Conservation (phyloP, 2,329 filamentous ascomycete species). For the Herpotrichia juniperi region DNA sequence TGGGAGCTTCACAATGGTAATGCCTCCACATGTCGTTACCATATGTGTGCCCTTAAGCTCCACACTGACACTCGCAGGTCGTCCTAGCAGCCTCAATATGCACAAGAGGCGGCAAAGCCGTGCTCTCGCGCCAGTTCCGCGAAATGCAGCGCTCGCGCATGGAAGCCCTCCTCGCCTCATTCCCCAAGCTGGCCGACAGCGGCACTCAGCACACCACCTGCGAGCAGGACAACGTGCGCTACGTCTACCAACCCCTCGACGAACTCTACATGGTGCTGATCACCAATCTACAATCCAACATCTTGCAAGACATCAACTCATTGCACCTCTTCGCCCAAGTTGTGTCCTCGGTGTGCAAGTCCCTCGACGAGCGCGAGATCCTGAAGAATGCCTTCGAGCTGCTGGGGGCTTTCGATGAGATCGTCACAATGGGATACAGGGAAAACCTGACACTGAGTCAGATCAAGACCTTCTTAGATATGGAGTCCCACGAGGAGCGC, state of each 20-base stretch:
- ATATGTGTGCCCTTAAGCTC: background rate
- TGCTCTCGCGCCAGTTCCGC: slow-evolving; percentile 95
- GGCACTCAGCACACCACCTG: slow-evolving; percentile 97
- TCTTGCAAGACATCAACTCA: slow-evolving; percentile 98
- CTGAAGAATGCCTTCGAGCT: slow-evolving; percentile 93
- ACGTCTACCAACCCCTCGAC: slow-evolving; percentile 98
- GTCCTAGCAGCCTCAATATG: slow-evolving; percentile 99
- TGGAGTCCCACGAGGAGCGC: slow-evolving; percentile 98
- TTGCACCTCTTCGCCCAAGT: slow-evolving; percentile 98
- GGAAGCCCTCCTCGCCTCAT: slow-evolving; percentile 93
- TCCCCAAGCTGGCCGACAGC: slow-evolving; percentile 95
- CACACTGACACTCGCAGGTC: slow-evolving; percentile 65
- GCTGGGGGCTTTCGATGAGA: slow-evolving; percentile 94
- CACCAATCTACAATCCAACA: slow-evolving; percentile 99
- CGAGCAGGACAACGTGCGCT: slow-evolving; percentile 99
- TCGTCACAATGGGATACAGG: slow-evolving; percentile 92
- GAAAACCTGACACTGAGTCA: slow-evolving; percentile 96
- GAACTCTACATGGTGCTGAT: slow-evolving; percentile 99
- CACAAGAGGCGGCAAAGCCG: slow-evolving; percentile 96
- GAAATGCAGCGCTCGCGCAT: slow-evolving; percentile 97
- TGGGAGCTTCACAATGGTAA: background rate
- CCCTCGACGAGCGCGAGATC: slow-evolving; percentile 93
- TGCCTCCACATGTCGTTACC: background rate
- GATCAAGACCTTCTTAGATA: slow-evolving; percentile 99
- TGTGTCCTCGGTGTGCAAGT: slow-evolving; percentile 95